Percentiles rank a stretch among this genome's conserved stretches.
Conservation (phyloP, 73 alveolate species). For the Durusdinium trenchii region DNA sequence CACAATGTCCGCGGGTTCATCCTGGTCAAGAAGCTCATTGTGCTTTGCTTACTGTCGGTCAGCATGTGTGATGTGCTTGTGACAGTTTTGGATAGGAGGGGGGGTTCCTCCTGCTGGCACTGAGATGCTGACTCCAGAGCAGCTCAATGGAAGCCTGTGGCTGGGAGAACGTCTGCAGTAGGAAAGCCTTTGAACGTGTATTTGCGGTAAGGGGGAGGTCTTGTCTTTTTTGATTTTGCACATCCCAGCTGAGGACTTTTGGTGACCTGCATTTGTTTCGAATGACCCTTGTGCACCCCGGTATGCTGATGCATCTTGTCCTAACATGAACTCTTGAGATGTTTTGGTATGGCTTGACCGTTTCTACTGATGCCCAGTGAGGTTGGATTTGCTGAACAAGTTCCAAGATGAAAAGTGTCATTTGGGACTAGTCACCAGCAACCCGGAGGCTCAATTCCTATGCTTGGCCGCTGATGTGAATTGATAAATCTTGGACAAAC, state of each 20-base stretch:
- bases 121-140: slow-evolving; percentile 59
- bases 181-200: background rate
- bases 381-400: slow-evolving; percentile 86
- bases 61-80: no score
- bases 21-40: slow-evolving; percentile 60
- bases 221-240: background rate
- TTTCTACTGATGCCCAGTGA: background rate
- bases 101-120: background rate
- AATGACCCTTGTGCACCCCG: slow-evolving; percentile 55
- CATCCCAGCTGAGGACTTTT: slow-evolving; percentile 13
- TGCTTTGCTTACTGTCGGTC: no score
- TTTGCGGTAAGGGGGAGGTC: background rate
- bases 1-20: slow-evolving; percentile 85
- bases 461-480: background rate
- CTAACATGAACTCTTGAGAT: no score
- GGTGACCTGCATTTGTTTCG: slow-evolving; percentile 70
- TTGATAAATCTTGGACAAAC: background rate
- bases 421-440: slow-evolving; percentile 91
- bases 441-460: slow-evolving; percentile 45
- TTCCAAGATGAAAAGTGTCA: slow-evolving; percentile 94
- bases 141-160: slow-evolving; percentile 68
- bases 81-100: background rate
- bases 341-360: background rate
- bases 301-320: slow-evolving; percentile 68
- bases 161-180: background rate